phyloP scores from a whole-genome alignment of 1,284 basidiomycete species.

The Dichomitus squalens region DNA sequence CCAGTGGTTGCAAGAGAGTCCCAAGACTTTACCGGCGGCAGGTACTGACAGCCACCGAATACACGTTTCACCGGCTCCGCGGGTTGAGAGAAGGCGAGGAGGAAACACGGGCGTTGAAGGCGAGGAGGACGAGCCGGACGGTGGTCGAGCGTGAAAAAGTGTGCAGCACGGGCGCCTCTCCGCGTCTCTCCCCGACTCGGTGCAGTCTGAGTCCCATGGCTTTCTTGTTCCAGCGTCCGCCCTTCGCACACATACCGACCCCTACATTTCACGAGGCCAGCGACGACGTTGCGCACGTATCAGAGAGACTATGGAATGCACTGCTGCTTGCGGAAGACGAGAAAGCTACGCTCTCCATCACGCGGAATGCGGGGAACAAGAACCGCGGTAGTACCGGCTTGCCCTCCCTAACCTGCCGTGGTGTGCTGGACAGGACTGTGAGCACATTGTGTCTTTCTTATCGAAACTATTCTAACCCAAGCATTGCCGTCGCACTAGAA shows the following conservation, averaged over 20 bases:
- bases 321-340: slow-evolving; percentile 11
- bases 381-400: slow-evolving; percentile 4
- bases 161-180: slow-evolving; percentile 19
- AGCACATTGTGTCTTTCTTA: not conserved
- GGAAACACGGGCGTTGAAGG: slow-evolving; percentile 11
- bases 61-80: slow-evolving; percentile 1
- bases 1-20: not conserved
- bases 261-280: slow-evolving; percentile 14
- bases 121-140: slow-evolving; percentile 6
- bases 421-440: slow-evolving; percentile 19
- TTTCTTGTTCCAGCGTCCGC: slow-evolving; percentile 29
- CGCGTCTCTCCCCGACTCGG: not conserved
- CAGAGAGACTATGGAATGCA: slow-evolving; percentile 21
- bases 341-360: slow-evolving; percentile 20
- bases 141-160: slow-evolving; percentile 23
- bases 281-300: slow-evolving; percentile 18
- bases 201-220: slow-evolving; percentile 24
- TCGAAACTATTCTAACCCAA: not conserved
- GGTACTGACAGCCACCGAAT: not conserved
- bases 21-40: not conserved
- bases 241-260: slow-evolving; percentile 7
- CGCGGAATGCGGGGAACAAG: slow-evolving; percentile 9
- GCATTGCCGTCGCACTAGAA: not conserved
- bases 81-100: not conserved
- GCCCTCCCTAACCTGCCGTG: slow-evolving; percentile 18